Base-by-base conservation (phyloP, 2,329 filamentous ascomycete genomes). In the Paracoccidioides brasiliensis region DNA sequence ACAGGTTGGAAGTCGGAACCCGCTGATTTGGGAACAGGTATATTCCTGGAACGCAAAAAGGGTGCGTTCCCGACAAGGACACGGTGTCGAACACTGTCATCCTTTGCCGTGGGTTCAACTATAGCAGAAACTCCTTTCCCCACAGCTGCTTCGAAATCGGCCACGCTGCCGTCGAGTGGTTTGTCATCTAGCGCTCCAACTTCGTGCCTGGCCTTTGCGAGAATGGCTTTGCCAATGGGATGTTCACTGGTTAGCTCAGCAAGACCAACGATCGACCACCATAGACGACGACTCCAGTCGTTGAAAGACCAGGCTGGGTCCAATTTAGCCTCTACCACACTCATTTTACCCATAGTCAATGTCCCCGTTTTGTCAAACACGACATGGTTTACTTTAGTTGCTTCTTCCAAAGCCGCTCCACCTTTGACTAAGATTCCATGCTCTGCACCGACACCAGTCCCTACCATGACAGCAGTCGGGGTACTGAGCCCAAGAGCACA, bases 371-470 rank as follows among this genome's bases (percentile, higher is more conserved):
- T 91, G 72, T 91, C 86, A 61, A 91, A 86, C 0, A 91, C 77
- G 2, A 90, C 78, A 61, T 90, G 81, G 0, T 80, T 77, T 0
- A 79, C 72, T 57, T 80, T 83, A 54, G 78, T 72, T 0, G 80
- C 82, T 0, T 82, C 89, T 74, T 98, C 91, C 3, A 98, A 76
- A 35, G 90, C 90, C 43, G 88, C 90, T 55, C 93, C 93, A 55
- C 93, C 91, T 73, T 98, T 98, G 69, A 97, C 90, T n/a, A 98
- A 77, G 63, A 98, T 98, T 30, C 93, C 93, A 63, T 95, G 86
- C 70, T 96, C 88, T 2, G 93, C 93, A 52, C 93, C 93, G 37
- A 96, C 84, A 57, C 93, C 93, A n/a, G 93, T 97, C 45, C 93
- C 93, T 35, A 98, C 93, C 93, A 98, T 97, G 68, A 98, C 90